These are phyloP conservation scores for Xylariaceae sp. DNA, from an alignment of 2,329 filamentous ascomycete genomes.

Conservation along the genomic window DNA sequence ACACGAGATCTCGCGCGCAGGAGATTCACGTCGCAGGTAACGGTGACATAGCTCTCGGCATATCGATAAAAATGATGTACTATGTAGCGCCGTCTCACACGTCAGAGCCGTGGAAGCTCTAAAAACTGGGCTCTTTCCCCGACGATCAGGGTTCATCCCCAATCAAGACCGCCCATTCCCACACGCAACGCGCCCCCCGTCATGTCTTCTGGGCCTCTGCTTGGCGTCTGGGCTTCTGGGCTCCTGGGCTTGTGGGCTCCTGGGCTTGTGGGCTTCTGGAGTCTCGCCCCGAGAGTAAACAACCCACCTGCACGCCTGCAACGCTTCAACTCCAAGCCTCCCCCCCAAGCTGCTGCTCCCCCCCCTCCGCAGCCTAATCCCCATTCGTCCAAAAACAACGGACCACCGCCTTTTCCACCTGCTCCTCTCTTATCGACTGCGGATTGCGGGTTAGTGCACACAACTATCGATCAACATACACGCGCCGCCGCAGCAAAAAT, in stretches of 20 bases:
- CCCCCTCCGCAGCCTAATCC: slow-evolving; percentile 5
- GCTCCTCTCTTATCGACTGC: not conserved
- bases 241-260: too few relatives aligned
- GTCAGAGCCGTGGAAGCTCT: not conserved
- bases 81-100: not conserved
- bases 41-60: too few relatives aligned
- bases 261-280: too few relatives aligned
- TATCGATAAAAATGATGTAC: not conserved
- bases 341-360: not conserved
- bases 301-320: slow-evolving; percentile 1
- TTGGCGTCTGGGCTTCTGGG: too few relatives aligned
- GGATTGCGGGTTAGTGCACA: not conserved
- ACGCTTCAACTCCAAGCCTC: not conserved
- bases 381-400: slow-evolving; percentile 15
- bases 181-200: slow-evolving; percentile 3
- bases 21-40: too few relatives aligned
- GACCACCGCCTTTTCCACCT: slow-evolving; percentile 7
- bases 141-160: slow-evolving; percentile 9
- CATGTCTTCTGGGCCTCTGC: not conserved
- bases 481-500: slow-evolving; percentile 17
- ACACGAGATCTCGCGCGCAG: too few relatives aligned
- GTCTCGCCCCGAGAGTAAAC: slow-evolving; percentile 12
- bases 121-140: not conserved
- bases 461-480: slow-evolving; percentile 9
- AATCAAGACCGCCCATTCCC: not conserved